phyloP scores from a whole-genome alignment of 768 basidiomycete genomes.

The Termitomyces sp. region DNA sequence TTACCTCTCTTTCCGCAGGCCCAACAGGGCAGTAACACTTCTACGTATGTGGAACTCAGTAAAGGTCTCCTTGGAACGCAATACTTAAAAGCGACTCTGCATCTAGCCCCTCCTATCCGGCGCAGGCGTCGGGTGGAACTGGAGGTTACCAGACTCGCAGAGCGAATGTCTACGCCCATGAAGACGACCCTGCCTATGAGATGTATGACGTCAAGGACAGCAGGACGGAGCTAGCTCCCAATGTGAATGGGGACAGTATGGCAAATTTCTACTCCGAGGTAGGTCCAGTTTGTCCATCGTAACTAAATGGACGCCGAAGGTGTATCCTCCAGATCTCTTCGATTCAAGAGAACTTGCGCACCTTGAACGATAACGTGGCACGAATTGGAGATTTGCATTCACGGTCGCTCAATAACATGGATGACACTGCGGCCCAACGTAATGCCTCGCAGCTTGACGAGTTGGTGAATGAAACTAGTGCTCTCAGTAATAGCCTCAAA shows the following conservation, averaged over 20 bases:
- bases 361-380: conserved; percentile 65
- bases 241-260: conserved; percentile 50
- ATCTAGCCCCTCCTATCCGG: conserved; percentile 57
- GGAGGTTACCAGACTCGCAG: conserved; percentile 42
- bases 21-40: conserved; percentile 53
- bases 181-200: conserved; percentile 62
- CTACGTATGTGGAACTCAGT: conserved; percentile 34
- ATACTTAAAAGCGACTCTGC: conserved; percentile 10
- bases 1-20: conserved; percentile 36
- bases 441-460: conserved; percentile 61
- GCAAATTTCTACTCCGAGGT: conserved; percentile 67
- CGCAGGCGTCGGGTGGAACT: conserved; percentile 54
- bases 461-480: conserved; percentile 67
- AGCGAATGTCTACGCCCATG: conserved; percentile 63
- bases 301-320: neutral
- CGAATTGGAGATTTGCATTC: conserved; percentile 71
- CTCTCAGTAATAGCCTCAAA: conserved; percentile 65
- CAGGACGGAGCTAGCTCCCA: conserved; percentile 41
- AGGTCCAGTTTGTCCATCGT: neutral
- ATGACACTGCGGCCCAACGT: conserved; percentile 59
- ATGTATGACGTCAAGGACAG: conserved; percentile 67
- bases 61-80: conserved; percentile 1
- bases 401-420: conserved; percentile 70
- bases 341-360: conserved; percentile 64
- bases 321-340: conserved; percentile 55